phyloP scores from a whole-genome alignment of 306 rosid species.

The Fragaria nilgerrensis region DNA sequence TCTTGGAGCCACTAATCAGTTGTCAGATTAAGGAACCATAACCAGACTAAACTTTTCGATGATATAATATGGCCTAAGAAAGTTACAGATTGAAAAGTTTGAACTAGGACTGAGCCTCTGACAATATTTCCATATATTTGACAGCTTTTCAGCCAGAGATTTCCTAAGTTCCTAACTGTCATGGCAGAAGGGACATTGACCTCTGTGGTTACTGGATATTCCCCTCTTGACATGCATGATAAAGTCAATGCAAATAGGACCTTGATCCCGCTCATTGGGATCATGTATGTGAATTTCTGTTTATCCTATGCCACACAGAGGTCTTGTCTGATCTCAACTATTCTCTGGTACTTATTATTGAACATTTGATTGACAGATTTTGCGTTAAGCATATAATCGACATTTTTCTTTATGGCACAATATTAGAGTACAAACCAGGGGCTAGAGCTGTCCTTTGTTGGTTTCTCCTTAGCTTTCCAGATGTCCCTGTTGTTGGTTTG shows the following conservation, averaged over 20 bases:
- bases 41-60: background rate
- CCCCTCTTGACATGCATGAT: background rate
- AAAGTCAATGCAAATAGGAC: background rate
- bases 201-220: background rate
- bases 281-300: background rate
- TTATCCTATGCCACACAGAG: background rate
- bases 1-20: background rate
- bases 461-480: constrained; percentile 20
- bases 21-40: background rate
- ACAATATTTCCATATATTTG: background rate
- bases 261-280: background rate
- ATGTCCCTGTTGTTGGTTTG: constrained; percentile 37
- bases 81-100: background rate
- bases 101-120: background rate
- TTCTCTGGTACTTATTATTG: background rate
- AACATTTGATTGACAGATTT: background rate
- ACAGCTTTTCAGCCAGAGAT: background rate
- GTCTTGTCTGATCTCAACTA: background rate
- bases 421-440: background rate
- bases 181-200: background rate
- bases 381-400: background rate
- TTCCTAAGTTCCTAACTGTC: background rate
- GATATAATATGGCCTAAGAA: background rate
- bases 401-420: background rate
- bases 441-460: background rate